Evolutionary conservation across 139 green algal species (phyloP).

Genomic region (Asterochloris erici): DNA sequence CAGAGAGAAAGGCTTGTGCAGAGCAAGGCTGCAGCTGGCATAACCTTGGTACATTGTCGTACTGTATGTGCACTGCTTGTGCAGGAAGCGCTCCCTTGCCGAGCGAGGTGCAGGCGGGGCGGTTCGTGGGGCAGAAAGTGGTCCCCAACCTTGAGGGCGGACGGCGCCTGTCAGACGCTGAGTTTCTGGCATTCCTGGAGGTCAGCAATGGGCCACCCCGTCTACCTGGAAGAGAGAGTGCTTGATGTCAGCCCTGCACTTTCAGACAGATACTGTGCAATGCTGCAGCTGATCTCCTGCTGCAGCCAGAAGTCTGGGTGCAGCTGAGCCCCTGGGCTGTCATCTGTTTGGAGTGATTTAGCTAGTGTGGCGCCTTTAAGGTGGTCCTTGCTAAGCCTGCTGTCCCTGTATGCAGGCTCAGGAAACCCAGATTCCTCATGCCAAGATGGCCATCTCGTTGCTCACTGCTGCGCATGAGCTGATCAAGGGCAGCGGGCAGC

Average conservation of each 20-base stretch:
- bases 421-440: slow-evolving; percentile 10
- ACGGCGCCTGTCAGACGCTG: slow-evolving; percentile 21
- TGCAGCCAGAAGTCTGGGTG: no score
- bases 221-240: no score
- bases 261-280: no score
- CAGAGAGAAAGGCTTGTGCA: no score
- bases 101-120: neutral
- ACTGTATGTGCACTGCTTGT: no score
- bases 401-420: slow-evolving; percentile 12
- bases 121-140: slow-evolving; percentile 30
- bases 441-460: slow-evolving; percentile 17
- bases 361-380: no score
- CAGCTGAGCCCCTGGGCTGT: no score
- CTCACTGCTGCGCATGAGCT: slow-evolving; percentile 36
- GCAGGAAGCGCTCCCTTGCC: neutral
- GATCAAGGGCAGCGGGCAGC: slow-evolving; percentile 7
- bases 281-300: no score
- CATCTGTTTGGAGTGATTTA: no score
- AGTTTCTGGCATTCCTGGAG: slow-evolving; percentile 26
- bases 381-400: neutral
- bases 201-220: neutral
- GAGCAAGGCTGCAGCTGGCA: no score
- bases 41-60: no score
- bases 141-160: neutral
- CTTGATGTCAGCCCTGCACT: no score